Evolutionary conservation across 257 asterid genomes (phyloP).

Genomic region (Salvia hispanica): DNA sequence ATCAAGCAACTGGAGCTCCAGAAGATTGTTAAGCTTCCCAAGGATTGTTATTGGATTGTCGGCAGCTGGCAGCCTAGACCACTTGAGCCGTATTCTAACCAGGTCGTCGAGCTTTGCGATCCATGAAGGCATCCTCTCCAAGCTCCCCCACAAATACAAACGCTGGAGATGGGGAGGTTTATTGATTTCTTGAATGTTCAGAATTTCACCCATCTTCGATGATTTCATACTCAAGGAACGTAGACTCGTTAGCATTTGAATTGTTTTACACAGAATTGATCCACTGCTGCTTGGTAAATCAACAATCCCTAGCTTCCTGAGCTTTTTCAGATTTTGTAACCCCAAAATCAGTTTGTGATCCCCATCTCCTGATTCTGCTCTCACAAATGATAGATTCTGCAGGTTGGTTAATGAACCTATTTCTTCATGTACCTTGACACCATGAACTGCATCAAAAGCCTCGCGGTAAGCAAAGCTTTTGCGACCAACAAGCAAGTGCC

Average conservation of each 20-base stretch:
- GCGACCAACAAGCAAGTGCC: conserved; percentile 20
- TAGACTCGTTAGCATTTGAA: conserved; percentile 13
- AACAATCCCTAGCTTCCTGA: conserved; percentile 27
- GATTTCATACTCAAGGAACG: conserved; percentile 23
- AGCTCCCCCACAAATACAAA: conserved; percentile 26
- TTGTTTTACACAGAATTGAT: not conserved
- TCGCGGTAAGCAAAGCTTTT: not conserved
- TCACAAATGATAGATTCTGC: conserved; percentile 30
- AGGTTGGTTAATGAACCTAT: conserved; percentile 15
- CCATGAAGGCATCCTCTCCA: conserved; percentile 29
- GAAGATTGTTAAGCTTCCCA: conserved; percentile 30
- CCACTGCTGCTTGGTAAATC: conserved; percentile 11
- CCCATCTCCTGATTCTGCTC: not conserved
- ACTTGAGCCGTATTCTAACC: conserved; percentile 28
- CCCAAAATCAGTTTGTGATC: not conserved
- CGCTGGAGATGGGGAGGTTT: conserved; percentile 29
- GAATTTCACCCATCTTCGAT: not conserved
- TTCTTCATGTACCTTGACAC: conserved; percentile 6
- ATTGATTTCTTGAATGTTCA: conserved; percentile 14
- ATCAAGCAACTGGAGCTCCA: conserved; percentile 35
- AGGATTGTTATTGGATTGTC: conserved; percentile 27
- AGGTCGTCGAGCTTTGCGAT: conserved; percentile 30
- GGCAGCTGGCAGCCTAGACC: conserved; percentile 21
- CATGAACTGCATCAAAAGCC: conserved; percentile 15
- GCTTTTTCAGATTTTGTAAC: conserved; percentile 10